Evolutionary conservation across 1,284 basidiomycete genomes (phyloP), one percentile per base, ranked within the genome.

Genomic region (Mycosarcoma mackinlayi): DNA sequence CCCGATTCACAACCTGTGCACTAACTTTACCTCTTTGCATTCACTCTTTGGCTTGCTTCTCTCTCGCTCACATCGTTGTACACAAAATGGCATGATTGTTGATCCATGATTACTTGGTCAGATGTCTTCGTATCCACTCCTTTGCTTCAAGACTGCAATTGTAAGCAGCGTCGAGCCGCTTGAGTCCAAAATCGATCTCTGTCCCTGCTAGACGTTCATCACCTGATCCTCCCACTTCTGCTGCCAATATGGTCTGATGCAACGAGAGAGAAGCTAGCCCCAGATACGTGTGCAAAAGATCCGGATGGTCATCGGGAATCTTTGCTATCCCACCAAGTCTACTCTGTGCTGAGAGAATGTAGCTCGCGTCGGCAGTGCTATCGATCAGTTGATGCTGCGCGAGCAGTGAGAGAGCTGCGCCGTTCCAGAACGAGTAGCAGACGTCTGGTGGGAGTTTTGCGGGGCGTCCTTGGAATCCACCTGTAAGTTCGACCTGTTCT

Each of bases 361-460:
- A 81, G 6, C 24, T 24, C 0, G 65, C 60, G 45, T 82, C 79
- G 3, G 61, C 27, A 5, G 13, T 6, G 1, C 62, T 38, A 40
- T 80, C 66, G 27, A 81, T 57, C 14, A 72, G 42, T 1, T 35
- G 27, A 48, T 81, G 77, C 8, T 49, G 48, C 0, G 19, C 50
- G 14, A 82, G 48, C 23, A 79, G 66, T 31, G 42, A 27, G 0
- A 76, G 40, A 3, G 69, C 50, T 3, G 78, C 80, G 0, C 80
- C 80, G 48, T 76, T 77, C 80, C 80, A 82, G 31, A 82, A 82
- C 11, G 78, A 80, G 39, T 82, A 82, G 46, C 80, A 82, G 0
- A 70, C 68, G 41, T 81, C 80, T n/a, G 61, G 57, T 0, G 68
- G 67, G 0, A 70, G 48, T 46, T 78, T 78, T 40, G 34, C 52